Percentiles rank a stretch among this genome's conserved stretches.
Conservation (phyloP, 768 basidiomycete genomes). For the Pleurotus pulmonarius region DNA sequence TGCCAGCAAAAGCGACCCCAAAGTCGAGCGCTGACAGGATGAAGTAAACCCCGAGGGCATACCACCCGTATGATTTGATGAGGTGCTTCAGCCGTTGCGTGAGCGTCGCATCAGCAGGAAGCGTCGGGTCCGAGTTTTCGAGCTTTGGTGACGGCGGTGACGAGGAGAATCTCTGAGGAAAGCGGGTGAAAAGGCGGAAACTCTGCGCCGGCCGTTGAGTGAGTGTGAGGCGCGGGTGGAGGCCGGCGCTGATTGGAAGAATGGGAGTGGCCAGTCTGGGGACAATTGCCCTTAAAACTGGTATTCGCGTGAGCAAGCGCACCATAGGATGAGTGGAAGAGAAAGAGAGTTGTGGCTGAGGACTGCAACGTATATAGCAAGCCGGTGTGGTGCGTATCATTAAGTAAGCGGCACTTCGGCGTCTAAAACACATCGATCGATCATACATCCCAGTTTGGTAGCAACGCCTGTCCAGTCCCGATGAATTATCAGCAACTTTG, state of each 20-base stretch:
- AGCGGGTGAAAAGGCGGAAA: slow-evolving; percentile 47
- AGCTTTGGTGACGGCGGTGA: slow-evolving; percentile 20
- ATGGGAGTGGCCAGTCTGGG: slow-evolving; percentile 45
- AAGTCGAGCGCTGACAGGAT: slow-evolving; percentile 77
- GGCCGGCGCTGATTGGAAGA: slow-evolving; percentile 37
- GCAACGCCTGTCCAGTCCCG: no score
- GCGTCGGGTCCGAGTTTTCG: slow-evolving; percentile 8
- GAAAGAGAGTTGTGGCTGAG: no score
- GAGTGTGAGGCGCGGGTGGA: slow-evolving; percentile 26
- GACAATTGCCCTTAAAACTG: slow-evolving; percentile 40
- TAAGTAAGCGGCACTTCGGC: no score
- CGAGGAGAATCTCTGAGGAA: slow-evolving; percentile 42
- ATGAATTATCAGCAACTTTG: not conserved
- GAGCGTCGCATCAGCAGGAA: slow-evolving; percentile 40
- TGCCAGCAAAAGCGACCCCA: slow-evolving; percentile 73
- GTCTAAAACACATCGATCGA: no score
- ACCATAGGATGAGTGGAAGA: not conserved
- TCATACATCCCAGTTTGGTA: no score
- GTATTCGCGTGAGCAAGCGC: slow-evolving; percentile 38
- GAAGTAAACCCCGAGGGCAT: slow-evolving; percentile 88
- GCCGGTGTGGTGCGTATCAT: no score
- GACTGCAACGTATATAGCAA: no score
- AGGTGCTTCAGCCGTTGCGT: slow-evolving; percentile 76
- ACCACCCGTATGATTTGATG: slow-evolving; percentile 93
- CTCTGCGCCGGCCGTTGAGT: slow-evolving; percentile 19